These are phyloP conservation scores for Talaromyces islandicus DNA, from an alignment of 2,329 filamentous ascomycete species.

Conservation along the genomic window DNA sequence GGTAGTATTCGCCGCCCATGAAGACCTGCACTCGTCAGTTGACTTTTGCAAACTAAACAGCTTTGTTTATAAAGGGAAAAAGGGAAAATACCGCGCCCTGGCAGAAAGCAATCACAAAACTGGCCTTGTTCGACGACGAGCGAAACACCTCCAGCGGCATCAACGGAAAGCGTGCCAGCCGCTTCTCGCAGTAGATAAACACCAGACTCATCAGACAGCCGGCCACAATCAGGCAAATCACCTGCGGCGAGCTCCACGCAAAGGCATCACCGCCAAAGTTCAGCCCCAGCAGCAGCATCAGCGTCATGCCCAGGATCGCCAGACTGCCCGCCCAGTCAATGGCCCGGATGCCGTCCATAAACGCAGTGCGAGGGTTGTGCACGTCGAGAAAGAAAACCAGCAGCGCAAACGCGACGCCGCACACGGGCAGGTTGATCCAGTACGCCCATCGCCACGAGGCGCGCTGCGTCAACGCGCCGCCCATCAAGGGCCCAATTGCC, in stretches of 20 bases:
- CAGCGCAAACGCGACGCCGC: conserved; percentile 43
- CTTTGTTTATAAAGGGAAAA: not conserved
- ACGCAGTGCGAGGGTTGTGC: conserved; percentile 48
- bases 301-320: conserved; percentile 45
- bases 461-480: conserved; percentile 29
- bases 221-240: conserved; percentile 51
- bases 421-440: conserved; percentile 52
- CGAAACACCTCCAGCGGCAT: conserved; percentile 61
- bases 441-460: conserved; percentile 50
- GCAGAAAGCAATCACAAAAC: conserved; percentile 45
- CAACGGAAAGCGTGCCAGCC: conserved; percentile 60
- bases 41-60: no score
- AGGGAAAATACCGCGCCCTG: conserved; percentile 40
- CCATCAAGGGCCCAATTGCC: conserved; percentile 25
- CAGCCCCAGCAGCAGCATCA: conserved; percentile 49
- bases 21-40: conserved; percentile 45
- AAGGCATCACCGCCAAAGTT: conserved; percentile 47
- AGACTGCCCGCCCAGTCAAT: conserved; percentile 52
- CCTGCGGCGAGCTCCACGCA: conserved; percentile 49
- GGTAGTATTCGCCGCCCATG: conserved; percentile 62
- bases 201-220: conserved; percentile 43
- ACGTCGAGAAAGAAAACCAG: conserved; percentile 50
- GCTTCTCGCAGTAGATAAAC: conserved; percentile 59
- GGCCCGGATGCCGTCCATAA: conserved; percentile 45
- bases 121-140: conserved; percentile 51